Base-by-base conservation (phyloP, 2,329 filamentous ascomycete genomes). In the Colletotrichum sp. region DNA sequence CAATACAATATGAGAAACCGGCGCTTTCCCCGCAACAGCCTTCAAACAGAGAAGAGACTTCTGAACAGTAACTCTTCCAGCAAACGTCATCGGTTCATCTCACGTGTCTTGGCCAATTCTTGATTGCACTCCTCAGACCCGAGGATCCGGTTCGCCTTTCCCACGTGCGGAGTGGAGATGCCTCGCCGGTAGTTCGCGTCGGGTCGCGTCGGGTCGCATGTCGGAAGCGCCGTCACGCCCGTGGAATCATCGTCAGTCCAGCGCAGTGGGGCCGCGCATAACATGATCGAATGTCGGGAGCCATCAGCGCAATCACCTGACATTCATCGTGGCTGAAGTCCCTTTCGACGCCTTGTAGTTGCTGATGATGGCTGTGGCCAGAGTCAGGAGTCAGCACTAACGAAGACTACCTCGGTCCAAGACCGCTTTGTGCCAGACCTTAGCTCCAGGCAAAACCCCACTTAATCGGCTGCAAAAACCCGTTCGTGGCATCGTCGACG, bases 121-220 rank as follows among this genome's bases (percentile, higher is more conserved):
- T 28, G 24, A 12, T 28, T 28, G 9, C 55, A 10, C 21, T 59
- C 55, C 10, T 59, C 13, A 28, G 14, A 59, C 55, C 55, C 55
- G 55, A 59, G 21, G 55, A 59, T 59, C 12, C 55, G 55, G 55
- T 59, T 59, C 28, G 60, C 24, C 14, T 43, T 61, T 60, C 28
- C 68, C 68, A 75, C 72, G 72, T 75, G 72, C 14, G 63, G 4
- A 34, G 72, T 72, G 72, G 72, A 68, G 18, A 32, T 36, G 10
- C 24, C 24, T 30, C 6, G 28, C 30, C 24, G 59, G 52, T 16
- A 55, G 60, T 66, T 63, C 52, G 63, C 72, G 61, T 75, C 72
- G 72, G 72, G 36, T 75, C 72, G 72, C 72, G 18, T 75, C 72
- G 72, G 72, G 36, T 75, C 72, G 72, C 72, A 72, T 75, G 36